Evolutionary conservation across 2,329 filamentous ascomycete genomes (phyloP), one percentile per base, ranked within the genome.

Genomic region (Phaeomoniella chlamydospora): DNA sequence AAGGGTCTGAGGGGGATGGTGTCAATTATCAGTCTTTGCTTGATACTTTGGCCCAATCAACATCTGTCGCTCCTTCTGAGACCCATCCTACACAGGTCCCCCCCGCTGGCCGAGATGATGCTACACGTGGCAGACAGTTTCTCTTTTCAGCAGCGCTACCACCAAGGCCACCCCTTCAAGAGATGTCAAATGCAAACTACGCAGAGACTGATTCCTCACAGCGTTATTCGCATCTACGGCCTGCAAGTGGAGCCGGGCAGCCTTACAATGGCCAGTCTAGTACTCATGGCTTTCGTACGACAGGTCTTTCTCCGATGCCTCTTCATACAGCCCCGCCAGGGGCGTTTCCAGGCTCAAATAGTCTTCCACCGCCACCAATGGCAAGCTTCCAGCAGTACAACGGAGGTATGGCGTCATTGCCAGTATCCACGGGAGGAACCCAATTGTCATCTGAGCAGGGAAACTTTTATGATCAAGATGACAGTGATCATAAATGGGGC

Each of bases 21-120:
- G 58, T 66, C 48, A 59, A 65, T 47, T 63, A 62, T 45, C 62
- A 66, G 48, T 60, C 55, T 38, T 49, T 67, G 38, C 56, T 67
- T 47, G 61, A 65, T 53, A 65, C 63, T 46, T 54, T 65, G 26
- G 55, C 60, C 40, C 53, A 56, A 33, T 54, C 52, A 38, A 45
- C 46, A 38, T 48, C 50, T 37, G 49, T 49, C 43, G 48, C 50
- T 42, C 45, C 50, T 39, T 33, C 41, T 35, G 46, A 46, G 35
- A 49, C n/a, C n/a, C n/a, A n/a, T n/a, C n/a, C n/a, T n/a, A n/a
- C n/a, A n/a, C n/a, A n/a, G n/a, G n/a, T n/a, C n/a, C n/a, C n/a
- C n/a, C n/a, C n/a, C n/a, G n/a, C n/a, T n/a, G n/a, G n/a, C n/a
- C n/a, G n/a, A n/a, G n/a, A 45, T 41, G 41, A 43, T 36, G 18